Base-by-base conservation (phyloP, 257 asterid species). In the Plectranthus barbatus region DNA sequence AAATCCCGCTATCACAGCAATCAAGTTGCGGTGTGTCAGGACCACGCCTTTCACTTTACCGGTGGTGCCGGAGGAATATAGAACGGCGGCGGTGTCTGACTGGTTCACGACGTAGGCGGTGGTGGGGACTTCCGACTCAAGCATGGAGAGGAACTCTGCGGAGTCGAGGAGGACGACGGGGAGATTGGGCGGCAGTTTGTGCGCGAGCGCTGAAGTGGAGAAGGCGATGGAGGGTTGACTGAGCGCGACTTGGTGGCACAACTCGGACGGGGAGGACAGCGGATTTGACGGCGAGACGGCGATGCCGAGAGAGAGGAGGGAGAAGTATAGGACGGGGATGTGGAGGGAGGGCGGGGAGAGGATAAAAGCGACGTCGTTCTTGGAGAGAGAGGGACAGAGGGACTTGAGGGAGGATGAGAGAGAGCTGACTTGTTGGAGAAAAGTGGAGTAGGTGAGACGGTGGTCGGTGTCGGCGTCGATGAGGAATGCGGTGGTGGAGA, bases 31-130 rank as follows among this genome's bases (percentile, higher is more conserved):
- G n/a, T n/a, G n/a, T n/a, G n/a, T n/a, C n/a, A n/a, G n/a, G n/a
- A n/a, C n/a, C n/a, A n/a, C n/a, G n/a, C n/a, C n/a, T n/a, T n/a
- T n/a, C n/a, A n/a, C 87, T 60, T 71, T 75, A 0, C 98, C 98
- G 52, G 97, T 91, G 24, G 98, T 91, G 44, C 98, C 98, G 20
- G 98, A 91, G 0, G 98, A 91, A 75, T 83, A 91, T 0, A 91
- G 86, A 21, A 91, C 68, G 5, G 89, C 91, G 5, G 98, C 97
- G 10, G 87, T 6, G 62, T 83, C 95, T 13, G 75, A 64, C 61
- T 88, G 98, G 9, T 44, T 34, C 23, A 88, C 74, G 1, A 49
- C 77, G 50, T 52, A 72, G 56, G 53, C 6, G 9, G 14, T 0
- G 41, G 4, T 24, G 6, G 71, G 23, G 44, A 9, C 24, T 7